Evolutionary conservation across 257 asterid genomes (phyloP).

Genomic region (Anisodus tanguticus): DNA sequence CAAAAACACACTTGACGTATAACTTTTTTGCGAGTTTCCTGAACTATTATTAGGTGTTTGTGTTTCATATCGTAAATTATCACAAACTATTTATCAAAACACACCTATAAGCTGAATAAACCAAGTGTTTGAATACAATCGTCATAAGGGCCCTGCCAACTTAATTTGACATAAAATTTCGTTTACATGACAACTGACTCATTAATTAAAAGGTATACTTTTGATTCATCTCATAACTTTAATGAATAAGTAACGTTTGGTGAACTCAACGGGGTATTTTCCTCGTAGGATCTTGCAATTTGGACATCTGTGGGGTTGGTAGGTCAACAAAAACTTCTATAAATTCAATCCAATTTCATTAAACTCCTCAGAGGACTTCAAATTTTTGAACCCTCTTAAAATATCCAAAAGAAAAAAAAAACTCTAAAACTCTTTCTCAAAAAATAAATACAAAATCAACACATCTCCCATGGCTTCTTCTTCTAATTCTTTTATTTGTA

Average conservation of each 20-base stretch:
- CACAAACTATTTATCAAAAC: no score
- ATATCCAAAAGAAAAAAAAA: neutral
- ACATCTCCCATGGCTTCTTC: conserved; percentile 5
- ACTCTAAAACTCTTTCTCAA: neutral
- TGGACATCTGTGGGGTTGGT: neutral
- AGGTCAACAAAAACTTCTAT: conserved; percentile 27
- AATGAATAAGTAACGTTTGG: neutral
- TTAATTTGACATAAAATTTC: no score
- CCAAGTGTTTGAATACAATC: no score
- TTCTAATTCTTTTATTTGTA: neutral
- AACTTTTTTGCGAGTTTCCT: no score
- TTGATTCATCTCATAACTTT: no score
- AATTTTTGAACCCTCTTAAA: conserved; percentile 22
- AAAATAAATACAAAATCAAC: neutral
- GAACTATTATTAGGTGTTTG: no score
- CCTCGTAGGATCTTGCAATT: neutral
- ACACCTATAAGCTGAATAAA: no score
- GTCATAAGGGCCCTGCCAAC: no score
- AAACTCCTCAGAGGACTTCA: conserved; percentile 22
- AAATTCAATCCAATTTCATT: neutral
- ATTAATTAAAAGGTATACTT: no score
- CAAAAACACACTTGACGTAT: no score
- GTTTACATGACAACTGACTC: no score
- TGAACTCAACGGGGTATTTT: neutral
- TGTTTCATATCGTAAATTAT: no score